phyloP scores from a whole-genome alignment of 345 rosid genomes.

The Kernera saxatilis region DNA sequence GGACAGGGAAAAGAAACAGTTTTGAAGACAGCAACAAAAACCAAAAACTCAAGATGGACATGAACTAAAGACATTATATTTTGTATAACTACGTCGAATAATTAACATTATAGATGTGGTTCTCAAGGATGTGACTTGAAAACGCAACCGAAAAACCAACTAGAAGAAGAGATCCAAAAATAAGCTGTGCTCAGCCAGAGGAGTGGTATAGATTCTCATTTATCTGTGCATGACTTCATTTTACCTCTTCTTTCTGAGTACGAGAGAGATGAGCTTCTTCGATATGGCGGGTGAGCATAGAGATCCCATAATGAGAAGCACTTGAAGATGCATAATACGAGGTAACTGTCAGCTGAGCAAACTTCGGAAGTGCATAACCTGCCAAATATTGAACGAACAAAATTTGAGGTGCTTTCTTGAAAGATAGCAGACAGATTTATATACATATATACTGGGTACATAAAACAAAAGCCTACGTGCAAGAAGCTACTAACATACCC shows the following conservation, averaged over 20 bases:
- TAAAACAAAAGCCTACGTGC: not conserved
- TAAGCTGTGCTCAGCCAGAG: not conserved
- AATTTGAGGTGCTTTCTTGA: constrained; percentile 9
- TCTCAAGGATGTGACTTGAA: constrained; percentile 5
- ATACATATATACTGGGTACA: not conserved
- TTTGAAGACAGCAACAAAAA: not conserved
- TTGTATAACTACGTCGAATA: not conserved
- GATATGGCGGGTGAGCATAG: constrained; percentile 64
- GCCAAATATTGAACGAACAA: constrained; percentile 15
- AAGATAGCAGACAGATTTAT: not conserved
- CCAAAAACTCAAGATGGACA: not conserved
- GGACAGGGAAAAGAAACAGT: not conserved
- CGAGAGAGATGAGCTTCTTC: constrained; percentile 56
- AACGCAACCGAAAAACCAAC: not conserved
- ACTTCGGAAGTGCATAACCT: constrained; percentile 85
- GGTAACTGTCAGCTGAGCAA: constrained; percentile 74
- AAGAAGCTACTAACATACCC: not conserved
- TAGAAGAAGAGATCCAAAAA: not conserved
- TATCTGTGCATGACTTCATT: constrained; percentile 30
- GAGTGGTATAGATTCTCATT: not conserved
- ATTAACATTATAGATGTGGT: constrained; percentile 7
- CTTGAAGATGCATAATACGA: constrained; percentile 93
- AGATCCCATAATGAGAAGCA: constrained; percentile 85
- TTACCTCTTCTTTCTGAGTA: constrained; percentile 39
- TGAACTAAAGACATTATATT: constrained; percentile 13